Evolutionary conservation across 805 yeast species (phyloP).

Genomic region (Pichia nanzhaoensis): DNA sequence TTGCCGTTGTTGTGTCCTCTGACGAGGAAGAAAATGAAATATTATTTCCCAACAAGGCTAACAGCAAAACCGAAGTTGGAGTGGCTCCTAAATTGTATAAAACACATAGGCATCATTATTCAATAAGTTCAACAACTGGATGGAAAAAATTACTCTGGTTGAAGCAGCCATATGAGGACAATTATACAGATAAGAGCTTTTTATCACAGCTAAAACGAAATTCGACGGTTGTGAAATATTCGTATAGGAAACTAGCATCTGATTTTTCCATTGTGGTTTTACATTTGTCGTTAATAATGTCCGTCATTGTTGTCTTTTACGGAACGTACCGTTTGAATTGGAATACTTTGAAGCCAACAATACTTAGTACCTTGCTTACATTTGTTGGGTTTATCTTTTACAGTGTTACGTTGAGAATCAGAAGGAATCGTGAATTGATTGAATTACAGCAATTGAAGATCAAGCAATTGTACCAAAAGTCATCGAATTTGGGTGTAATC

Average conservation of each 20-base stretch:
- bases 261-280: conserved; percentile 64
- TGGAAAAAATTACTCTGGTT: conserved; percentile 88
- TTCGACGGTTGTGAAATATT: conserved; percentile 62
- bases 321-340: conserved; percentile 47
- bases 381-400: conserved; percentile 32
- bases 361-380: conserved; percentile 30
- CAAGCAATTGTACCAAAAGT: conserved; percentile 17
- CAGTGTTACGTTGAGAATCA: conserved; percentile 24
- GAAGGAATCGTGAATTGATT: conserved; percentile 27
- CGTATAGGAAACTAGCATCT: conserved; percentile 55
- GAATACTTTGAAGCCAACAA: conserved; percentile 42
- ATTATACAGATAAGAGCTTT: conserved; percentile 78
- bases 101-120: neutral
- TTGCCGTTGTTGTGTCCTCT: too few relatives aligned
- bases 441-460: conserved; percentile 25
- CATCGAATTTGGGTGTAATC: too few relatives aligned
- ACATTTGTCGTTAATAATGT: conserved; percentile 56
- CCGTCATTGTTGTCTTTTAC: conserved; percentile 62
- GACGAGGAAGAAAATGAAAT: too few relatives aligned
- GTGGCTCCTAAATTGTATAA: neutral
- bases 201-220: conserved; percentile 74
- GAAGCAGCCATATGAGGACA: conserved; percentile 83
- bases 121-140: neutral
- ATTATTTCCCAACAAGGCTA: too few relatives aligned
- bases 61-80: too few relatives aligned